Percentiles rank a stretch among this genome's conserved stretches.
Evolutionary conservation across 441 rosid genomes (phyloP).

Genomic region (Flueggea neowawraea): DNA sequence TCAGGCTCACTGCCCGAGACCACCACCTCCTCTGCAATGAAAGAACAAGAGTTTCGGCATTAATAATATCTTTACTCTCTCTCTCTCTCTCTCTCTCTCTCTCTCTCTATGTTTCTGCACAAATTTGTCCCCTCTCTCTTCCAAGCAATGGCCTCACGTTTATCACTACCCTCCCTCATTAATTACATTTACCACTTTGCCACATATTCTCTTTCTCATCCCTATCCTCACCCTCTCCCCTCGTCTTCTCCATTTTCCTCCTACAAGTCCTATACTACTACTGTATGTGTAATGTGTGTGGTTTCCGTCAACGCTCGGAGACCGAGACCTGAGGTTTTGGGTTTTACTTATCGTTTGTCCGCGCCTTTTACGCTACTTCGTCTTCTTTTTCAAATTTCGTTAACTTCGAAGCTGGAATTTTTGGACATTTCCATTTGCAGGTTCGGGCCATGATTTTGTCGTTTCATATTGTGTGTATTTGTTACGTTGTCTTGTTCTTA

Average conservation of each 20-base stretch:
- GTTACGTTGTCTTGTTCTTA: conserved; percentile 8
- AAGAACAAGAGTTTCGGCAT: too few species aligned
- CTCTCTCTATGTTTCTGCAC: too few species aligned
- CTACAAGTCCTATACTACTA: background rate
- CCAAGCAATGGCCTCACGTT: too few species aligned
- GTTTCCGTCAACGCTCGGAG: conserved; percentile 11
- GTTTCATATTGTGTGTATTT: conserved; percentile 15
- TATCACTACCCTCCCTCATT: conserved; percentile 31
- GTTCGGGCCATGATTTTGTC: conserved; percentile 38
- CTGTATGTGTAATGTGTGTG: background rate
- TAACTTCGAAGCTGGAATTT: conserved; percentile 33
- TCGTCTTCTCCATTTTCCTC: background rate
- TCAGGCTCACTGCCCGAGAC: too few species aligned
- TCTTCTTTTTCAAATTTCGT: conserved; percentile 30
- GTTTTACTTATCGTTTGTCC: conserved; percentile 26
- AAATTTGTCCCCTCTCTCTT: too few species aligned
- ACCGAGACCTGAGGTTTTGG: conserved; percentile 17
- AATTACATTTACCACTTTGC: conserved; percentile 50
- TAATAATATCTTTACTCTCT: too few species aligned
- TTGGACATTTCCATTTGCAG: conserved; percentile 18
- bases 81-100: too few species aligned
- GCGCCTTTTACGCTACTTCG: conserved; percentile 41
- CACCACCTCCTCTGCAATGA: too few species aligned
- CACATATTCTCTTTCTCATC: conserved; percentile 18
- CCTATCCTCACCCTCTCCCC: background rate